phyloP scores from a whole-genome alignment of 2,329 filamentous ascomycete genomes.

The Pyrenophora tritici-repentis region DNA sequence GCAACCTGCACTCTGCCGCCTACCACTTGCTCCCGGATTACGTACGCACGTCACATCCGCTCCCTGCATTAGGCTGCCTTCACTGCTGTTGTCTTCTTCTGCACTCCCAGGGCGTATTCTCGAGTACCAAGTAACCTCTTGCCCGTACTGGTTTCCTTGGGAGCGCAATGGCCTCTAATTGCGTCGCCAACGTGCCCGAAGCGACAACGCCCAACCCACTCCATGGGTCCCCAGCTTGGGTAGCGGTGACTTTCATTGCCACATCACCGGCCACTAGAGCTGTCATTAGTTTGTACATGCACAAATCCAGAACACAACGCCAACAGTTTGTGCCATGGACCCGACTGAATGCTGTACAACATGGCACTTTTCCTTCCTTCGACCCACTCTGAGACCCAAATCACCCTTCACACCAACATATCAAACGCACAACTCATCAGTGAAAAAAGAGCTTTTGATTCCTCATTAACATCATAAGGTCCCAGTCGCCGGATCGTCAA shows the following conservation, averaged over 20 bases:
- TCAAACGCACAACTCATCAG: not conserved
- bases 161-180: not conserved
- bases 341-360: no score
- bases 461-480: conserved; percentile 43
- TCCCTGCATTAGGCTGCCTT: conserved; percentile 12
- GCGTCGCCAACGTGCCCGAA: not conserved
- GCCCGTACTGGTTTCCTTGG: not conserved
- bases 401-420: not conserved
- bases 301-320: conserved; percentile 1
- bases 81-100: not conserved
- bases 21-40: conserved; percentile 15
- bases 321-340: not conserved
- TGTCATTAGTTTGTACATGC: conserved; percentile 5
- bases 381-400: not conserved
- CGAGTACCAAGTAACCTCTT: not conserved
- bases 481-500: conserved; percentile 27
- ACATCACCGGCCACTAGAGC: conserved; percentile 13
- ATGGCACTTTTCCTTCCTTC: no score
- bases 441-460: conserved; percentile 47
- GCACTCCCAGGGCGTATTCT: not conserved
- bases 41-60: conserved; percentile 20
- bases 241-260: conserved; percentile 15
- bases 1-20: no score
- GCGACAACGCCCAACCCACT: conserved; percentile 2
- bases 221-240: conserved; percentile 10